phyloP scores from a whole-genome alignment of 495 filamentous ascomycete genomes.

The Penicillium manginii region DNA sequence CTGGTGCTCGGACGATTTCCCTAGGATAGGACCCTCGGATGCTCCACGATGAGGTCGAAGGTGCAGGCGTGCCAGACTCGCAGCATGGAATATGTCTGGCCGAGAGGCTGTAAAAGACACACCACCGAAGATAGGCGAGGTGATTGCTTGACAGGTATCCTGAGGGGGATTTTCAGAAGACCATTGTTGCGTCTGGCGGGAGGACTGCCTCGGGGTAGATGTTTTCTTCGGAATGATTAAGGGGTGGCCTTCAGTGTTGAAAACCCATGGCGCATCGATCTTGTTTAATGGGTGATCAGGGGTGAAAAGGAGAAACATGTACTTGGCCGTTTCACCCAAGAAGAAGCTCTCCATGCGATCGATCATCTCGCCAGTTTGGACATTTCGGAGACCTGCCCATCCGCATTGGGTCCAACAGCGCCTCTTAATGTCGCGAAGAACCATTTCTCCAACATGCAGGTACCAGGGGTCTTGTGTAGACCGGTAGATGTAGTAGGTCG shows the following conservation, averaged over 20 bases:
- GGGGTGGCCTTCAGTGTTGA: conserved; percentile 95
- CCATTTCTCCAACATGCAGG: conserved; percentile 94
- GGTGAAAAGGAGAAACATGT: conserved; percentile 89
- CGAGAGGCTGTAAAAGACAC: conserved; percentile 82
- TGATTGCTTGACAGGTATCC: conserved; percentile 61
- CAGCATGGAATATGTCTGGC: conserved; percentile 88
- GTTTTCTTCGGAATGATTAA: conserved; percentile 73
- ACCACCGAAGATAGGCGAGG: conserved; percentile 62
- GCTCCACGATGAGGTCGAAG: conserved; percentile 62
- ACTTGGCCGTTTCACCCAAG: conserved; percentile 93
- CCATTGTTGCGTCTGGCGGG: conserved; percentile 14
- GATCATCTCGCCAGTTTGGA: conserved; percentile 81
- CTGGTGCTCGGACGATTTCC: conserved; percentile 54
- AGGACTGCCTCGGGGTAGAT: conserved; percentile 9
- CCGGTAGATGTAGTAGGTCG: conserved; percentile 88
- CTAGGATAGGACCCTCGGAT: conserved; percentile 56
- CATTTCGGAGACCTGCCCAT: conserved; percentile 95
- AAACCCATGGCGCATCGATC: conserved; percentile 85
- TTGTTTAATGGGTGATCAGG: conserved; percentile 84
- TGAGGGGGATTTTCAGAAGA: conserved; percentile 13
- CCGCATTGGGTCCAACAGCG: conserved; percentile 94
- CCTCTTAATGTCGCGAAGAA: conserved; percentile 81
- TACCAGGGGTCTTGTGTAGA: conserved; percentile 98
- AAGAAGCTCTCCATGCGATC: conserved; percentile 99
- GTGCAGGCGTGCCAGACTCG: conserved; percentile 81